A percentile compares a stretch with the other conserved stretches of the same genome.
phyloP scores from a whole-genome alignment of 2,329 filamentous ascomycete species.

The Piedraia hortae region DNA sequence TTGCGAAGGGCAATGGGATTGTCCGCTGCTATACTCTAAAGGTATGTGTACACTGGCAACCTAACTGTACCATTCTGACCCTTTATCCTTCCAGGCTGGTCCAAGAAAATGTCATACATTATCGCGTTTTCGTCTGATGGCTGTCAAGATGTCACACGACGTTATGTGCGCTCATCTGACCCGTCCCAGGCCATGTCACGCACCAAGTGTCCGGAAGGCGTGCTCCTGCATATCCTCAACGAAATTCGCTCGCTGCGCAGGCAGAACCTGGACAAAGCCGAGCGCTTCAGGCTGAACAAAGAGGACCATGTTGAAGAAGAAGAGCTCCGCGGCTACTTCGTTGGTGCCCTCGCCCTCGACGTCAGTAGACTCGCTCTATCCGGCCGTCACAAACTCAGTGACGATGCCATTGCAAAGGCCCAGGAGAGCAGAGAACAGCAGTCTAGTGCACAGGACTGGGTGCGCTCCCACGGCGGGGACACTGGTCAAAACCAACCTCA shows the following conservation, averaged over 20 bases:
- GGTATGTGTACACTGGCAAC: conserved; percentile 21
- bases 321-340: conserved; percentile 46
- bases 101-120: conserved; percentile 89
- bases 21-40: conserved; percentile 71
- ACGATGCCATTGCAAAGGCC: too few relatives aligned
- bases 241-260: conserved; percentile 72
- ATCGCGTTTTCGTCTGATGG: conserved; percentile 87
- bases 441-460: too few relatives aligned
- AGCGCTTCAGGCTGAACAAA: conserved; percentile 54
- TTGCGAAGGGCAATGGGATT: conserved; percentile 88
- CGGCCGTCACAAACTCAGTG: too few relatives aligned
- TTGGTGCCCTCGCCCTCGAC: conserved; percentile 44
- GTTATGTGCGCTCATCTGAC: conserved; percentile 46
- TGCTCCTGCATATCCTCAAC: conserved; percentile 69
- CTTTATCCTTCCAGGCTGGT: conserved; percentile 34
- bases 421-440: too few relatives aligned
- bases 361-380: conserved; percentile 43
- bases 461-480: too few relatives aligned
- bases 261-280: conserved; percentile 59
- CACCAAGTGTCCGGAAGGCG: conserved; percentile 60
- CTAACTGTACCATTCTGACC: conserved; percentile 1
- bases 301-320: conserved; percentile 51
- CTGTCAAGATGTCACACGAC: conserved; percentile 37
- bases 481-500: too few relatives aligned
- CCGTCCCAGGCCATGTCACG: conserved; percentile 41